Evolutionary conservation across 768 basidiomycete genomes (phyloP), one percentile per base, ranked within the genome.

Genomic region (Tremella yokohamensis): DNA sequence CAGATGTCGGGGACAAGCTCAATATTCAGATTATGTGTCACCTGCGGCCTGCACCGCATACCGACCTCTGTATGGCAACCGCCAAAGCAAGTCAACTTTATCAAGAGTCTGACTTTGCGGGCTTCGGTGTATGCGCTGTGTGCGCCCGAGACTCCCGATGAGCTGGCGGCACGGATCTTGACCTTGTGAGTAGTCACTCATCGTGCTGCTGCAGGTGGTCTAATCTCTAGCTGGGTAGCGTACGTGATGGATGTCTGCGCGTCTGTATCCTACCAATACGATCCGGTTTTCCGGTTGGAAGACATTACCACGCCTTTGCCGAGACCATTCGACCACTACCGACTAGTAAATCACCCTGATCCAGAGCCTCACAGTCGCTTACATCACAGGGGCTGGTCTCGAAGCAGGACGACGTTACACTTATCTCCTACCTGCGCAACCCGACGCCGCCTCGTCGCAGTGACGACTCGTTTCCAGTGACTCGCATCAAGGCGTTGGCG

Each of bases 231-330:
- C 54, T 69, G 67, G 67, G 39, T 49, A n/a, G 57, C 65, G 11
- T 69, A 49, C 42, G 50, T 55, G 15, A 25, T 60, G 29, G 67
- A 69, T 44, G 39, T 57, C 12, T 65, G 58, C 8, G 52, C 62
- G 0, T 38, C 64, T 12, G 61, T 64, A 18, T 61, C 64, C 0
- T 61, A 55, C 42, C 26, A 52, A n/a, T 69, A 61, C 64, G 58
- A 63, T 7, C 49, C 60, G 8, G 54, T 42, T 0, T 59, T 69
- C 25, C 45, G 48, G 16, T n/a, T 40, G 16, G 47, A 61, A 22
- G 56, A 60, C 18, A 60, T 69, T 9, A 54, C 37, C 2, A 69
- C 67, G n/a, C 67, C 67, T 20, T 62, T 65, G n/a, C 61, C 67
- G 3, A 47, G 52, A 15, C 54, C 58, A 12, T 40, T 60, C 22